Evolutionary conservation across 108 stramenopile genomes (phyloP).

Genomic region (Stephanodiscus minutulus): DNA sequence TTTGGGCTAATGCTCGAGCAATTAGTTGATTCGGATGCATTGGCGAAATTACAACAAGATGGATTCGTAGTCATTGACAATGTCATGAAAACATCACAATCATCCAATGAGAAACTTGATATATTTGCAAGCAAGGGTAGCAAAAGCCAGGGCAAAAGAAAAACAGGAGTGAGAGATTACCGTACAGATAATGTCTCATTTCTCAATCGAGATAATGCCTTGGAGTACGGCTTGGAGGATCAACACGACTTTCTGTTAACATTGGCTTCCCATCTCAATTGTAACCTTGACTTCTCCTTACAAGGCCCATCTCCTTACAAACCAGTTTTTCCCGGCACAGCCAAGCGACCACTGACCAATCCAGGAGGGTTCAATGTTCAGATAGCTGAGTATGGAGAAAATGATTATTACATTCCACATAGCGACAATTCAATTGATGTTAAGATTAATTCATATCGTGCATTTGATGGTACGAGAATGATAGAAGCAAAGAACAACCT

Average conservation of each 20-base stretch:
- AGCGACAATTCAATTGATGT: slow-evolving; percentile 19
- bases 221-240: slow-evolving; percentile 31
- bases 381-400: slow-evolving; percentile 37
- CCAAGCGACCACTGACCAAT: slow-evolving; percentile 35
- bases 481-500: background rate
- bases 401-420: slow-evolving; percentile 49
- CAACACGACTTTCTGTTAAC: slow-evolving; percentile 45
- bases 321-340: slow-evolving; percentile 44
- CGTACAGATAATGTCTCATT: slow-evolving; percentile 43
- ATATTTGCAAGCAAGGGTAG: background rate
- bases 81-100: slow-evolving; percentile 12
- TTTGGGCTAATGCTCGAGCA: background rate
- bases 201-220: slow-evolving; percentile 31
- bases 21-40: background rate
- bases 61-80: slow-evolving; percentile 45
- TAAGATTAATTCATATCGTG: background rate
- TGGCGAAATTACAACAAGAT: slow-evolving; percentile 9
- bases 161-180: background rate
- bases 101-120: slow-evolving; percentile 8
- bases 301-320: background rate
- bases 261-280: slow-evolving; percentile 43
- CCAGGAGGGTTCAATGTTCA: slow-evolving; percentile 30
- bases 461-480: background rate
- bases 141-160: slow-evolving; percentile 18
- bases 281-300: slow-evolving; percentile 14